Base-by-base conservation (phyloP, 768 basidiomycete species). In the Tephrocybe sp. region DNA sequence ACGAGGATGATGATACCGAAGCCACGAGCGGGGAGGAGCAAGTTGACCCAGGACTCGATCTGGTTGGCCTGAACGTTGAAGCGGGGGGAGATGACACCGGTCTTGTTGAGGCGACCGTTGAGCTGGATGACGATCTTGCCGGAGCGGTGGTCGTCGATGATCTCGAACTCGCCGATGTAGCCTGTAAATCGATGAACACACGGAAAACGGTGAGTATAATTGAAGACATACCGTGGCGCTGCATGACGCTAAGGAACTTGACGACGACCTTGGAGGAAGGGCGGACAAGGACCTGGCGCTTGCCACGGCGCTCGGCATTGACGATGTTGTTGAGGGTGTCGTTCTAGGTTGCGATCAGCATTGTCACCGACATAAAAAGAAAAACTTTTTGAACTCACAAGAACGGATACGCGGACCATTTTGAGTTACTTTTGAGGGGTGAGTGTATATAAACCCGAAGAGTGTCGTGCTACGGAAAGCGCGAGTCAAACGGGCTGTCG, bases 221-320 rank as follows among this genome's bases (percentile, higher is more conserved):
- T 16, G 21, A 44, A 13, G 7, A 41, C 89, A 77, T 60, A 90
- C 95, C 97, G 75, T 98, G 95, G 59, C 94, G 89, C 74, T 99
- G 97, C 92, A 98, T 97, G 65, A 98, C 97, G 58, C 84, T 88
- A 59, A 99, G 76, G 75, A 97, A 97, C 72, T 97, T 97, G 60
- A 99, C 87, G 57, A 97, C 83, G 69, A 99, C 97, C 76, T 99
- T 99, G 58, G 93, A 95, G 3, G 90, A 92, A 48, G 97, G 97
- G 43, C 95, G 86, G 71, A 99, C 83, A 62, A 99, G 87, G 55
- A 99, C 97, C 76, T 99, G 97, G 64, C 97, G 92, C 80, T 99
- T 99, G 65, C 97, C 97, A 66, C 94, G 91, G 68, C 93, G 92
- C 79, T 98, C 97, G 65, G 97, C 97, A 61, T 99, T 99, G 85